A percentile compares a stretch with the other conserved stretches of the same genome.
Evolutionary conservation across 129 eudicot species (phyloP).

Genomic region (Chrysanthemum seticuspe): DNA sequence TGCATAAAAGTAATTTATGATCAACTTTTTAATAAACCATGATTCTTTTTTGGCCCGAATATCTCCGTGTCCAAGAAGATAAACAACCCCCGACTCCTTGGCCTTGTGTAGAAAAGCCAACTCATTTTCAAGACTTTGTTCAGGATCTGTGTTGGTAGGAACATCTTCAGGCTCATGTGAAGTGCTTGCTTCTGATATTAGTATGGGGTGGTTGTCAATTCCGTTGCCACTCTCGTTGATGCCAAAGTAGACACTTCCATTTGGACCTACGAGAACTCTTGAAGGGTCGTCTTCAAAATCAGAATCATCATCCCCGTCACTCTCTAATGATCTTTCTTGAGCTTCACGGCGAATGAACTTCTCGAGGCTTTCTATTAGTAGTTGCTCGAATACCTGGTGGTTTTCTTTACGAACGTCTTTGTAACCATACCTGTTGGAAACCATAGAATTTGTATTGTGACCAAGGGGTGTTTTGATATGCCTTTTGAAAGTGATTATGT

Average conservation of each 20-base stretch:
- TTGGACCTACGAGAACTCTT: conserved; percentile 59
- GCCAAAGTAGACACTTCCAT: conserved; percentile 66
- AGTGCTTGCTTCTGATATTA: conserved; percentile 46
- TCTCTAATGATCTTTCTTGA: conserved; percentile 80
- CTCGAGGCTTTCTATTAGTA: conserved; percentile 86
- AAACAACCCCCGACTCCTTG: conserved; percentile 85
- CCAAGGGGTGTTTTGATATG: not conserved
- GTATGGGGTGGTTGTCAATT: conserved; percentile 28
- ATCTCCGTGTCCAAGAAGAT: conserved; percentile 92
- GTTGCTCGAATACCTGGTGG: conserved; percentile 80
- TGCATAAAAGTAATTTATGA: conserved; percentile 85
- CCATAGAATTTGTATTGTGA: conserved; percentile 4
- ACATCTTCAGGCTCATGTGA: conserved; percentile 29
- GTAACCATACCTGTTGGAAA: conserved; percentile 76
- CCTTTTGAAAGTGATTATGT: no score
- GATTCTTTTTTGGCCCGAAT: conserved; percentile 92
- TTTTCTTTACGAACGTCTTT: conserved; percentile 91
- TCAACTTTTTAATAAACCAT: conserved; percentile 85
- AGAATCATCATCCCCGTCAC: conserved; percentile 67
- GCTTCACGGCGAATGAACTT: conserved; percentile 97
- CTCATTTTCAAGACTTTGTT: conserved; percentile 83
- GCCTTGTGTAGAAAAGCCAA: conserved; percentile 78
- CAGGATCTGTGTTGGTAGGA: conserved; percentile 43
- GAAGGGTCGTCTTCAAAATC: conserved; percentile 50
- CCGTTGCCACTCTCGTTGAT: conserved; percentile 49